Evolutionary conservation across 768 basidiomycete genomes (phyloP).

Genomic region (Suillus alpinus): DNA sequence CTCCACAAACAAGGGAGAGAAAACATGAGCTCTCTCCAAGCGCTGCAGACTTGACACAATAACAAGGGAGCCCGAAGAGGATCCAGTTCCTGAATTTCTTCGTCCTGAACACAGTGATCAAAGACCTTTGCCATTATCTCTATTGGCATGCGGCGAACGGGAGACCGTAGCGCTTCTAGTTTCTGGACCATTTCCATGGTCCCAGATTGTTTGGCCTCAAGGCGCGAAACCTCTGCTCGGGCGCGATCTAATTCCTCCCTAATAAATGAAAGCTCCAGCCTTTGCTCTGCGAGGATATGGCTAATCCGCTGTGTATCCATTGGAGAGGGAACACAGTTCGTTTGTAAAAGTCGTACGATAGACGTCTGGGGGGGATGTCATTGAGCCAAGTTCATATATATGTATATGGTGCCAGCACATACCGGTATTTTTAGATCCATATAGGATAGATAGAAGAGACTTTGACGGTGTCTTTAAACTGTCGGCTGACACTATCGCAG

Average conservation of each 20-base stretch:
- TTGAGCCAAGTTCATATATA: neutral
- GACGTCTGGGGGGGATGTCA: conserved; percentile 15
- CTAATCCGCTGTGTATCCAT: conserved; percentile 18
- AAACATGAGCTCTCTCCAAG: conserved; percentile 29
- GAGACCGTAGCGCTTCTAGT: conserved; percentile 26
- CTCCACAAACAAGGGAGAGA: conserved; percentile 27
- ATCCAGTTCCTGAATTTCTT: conserved; percentile 8
- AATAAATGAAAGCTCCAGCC: conserved; percentile 11
- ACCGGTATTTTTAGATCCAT: conserved; percentile 24
- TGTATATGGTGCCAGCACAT: conserved; percentile 7
- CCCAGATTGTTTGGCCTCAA: conserved; percentile 16
- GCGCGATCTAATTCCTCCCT: conserved; percentile 19
- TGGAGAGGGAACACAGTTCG: conserved; percentile 26
- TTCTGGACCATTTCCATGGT: conserved; percentile 17
- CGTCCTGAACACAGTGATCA: conserved; percentile 19
- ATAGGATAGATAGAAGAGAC: neutral
- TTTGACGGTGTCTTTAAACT: neutral
- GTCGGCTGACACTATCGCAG: neutral
- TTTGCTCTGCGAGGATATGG: conserved; percentile 17
- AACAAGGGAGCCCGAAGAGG: conserved; percentile 20
- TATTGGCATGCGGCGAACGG: conserved; percentile 30
- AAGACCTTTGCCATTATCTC: conserved; percentile 28
- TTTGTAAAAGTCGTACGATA: conserved; percentile 26
- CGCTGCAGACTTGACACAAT: conserved; percentile 28
- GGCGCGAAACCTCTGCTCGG: conserved; percentile 16